Percentiles rank a stretch among this genome's conserved stretches.
Evolutionary conservation across 2,329 filamentous ascomycete species (phyloP).

Genomic region (Aspergillaceae sp.): DNA sequence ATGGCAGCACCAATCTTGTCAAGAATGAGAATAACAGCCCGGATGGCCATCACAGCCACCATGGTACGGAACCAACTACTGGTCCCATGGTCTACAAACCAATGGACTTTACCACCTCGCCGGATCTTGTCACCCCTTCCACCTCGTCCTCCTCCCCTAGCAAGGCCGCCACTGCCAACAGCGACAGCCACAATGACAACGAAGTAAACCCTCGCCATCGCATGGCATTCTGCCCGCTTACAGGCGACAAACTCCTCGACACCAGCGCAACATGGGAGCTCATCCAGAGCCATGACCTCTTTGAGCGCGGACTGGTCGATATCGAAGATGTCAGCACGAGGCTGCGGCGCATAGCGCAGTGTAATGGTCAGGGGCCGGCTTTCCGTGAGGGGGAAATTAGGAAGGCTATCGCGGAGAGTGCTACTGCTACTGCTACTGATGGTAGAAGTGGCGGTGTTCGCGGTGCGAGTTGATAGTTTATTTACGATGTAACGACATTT

Average conservation of each 20-base stretch:
- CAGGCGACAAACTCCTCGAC: conserved; percentile 61
- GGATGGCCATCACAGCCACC: conserved; percentile 4
- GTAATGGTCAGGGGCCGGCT: conserved; percentile 80
- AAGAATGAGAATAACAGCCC: conserved; percentile 33
- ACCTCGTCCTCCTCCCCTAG: neutral
- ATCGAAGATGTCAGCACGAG: conserved; percentile 71
- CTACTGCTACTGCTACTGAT: conserved; percentile 30
- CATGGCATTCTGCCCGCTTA: conserved; percentile 55
- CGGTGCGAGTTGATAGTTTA: too few species aligned
- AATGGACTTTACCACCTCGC: conserved; percentile 56
- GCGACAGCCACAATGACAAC: conserved; percentile 6
- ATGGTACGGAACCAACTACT: conserved; percentile 40
- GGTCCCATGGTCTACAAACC: conserved; percentile 65
- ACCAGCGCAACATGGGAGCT: conserved; percentile 81
- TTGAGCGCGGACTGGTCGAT: conserved; percentile 68
- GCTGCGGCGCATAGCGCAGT: conserved; percentile 65
- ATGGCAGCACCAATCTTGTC: conserved; percentile 38
- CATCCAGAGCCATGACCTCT: conserved; percentile 72
- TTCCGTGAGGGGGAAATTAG: conserved; percentile 70
- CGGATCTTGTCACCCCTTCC: neutral
- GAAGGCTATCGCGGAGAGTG: conserved; percentile 68
- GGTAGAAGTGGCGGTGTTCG: too few species aligned
- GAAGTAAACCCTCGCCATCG: conserved; percentile 51
- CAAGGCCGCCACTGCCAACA: conserved; percentile 38
- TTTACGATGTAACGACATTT: too few species aligned